Base-by-base conservation (phyloP, 1,139 yeast genomes). In the Candida neerlandica region DNA sequence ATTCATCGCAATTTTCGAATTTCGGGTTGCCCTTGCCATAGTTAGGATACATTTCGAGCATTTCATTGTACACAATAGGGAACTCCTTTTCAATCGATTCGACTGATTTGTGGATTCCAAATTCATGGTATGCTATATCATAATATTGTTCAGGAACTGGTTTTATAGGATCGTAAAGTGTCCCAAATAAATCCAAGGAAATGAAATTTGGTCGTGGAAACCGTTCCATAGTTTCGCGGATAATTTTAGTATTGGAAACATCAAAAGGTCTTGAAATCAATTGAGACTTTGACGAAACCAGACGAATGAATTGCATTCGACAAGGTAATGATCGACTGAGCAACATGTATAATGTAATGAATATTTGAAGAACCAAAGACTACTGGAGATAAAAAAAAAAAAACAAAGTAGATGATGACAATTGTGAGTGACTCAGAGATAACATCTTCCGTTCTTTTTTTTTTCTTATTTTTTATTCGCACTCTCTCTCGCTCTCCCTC, bases 141-240 rank as follows among this genome's bases (percentile, higher is more conserved):
- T 75, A 70, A 59, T 86, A 86, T 53, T 80, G 85, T 33, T 69
- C 65, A 39, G 78, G 64, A 0, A 85, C 78, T 0, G 87, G 81
- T 19, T 65, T 66, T n/a, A 68, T 70, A 1, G 90, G 87, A 0
- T 78, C 69, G 60, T 84, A 85, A 9, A 86, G 63, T 0, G 91
- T 85, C 41, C 83, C 85, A 64, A 84, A 85, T 0, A 85, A 86
- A 65, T 86, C 92, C 52, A 86, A 77, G 0, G 90, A 81, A 0
- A 86, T 65, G 12, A 84, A 62, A 38, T 69, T 70, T 2, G 89
- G 88, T 39, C 61, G 64, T 26, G 73, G 66, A 50, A 73, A 75
- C 40, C 19, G 58, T 55, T 4, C 43, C n/a, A 43, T 37, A 3
- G 76, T 63, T 41, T 71, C 75, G 49, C 75, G 57, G 33, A 70